Conservation (phyloP, 164 flowering plant genomes). For the Santalum album region DNA sequence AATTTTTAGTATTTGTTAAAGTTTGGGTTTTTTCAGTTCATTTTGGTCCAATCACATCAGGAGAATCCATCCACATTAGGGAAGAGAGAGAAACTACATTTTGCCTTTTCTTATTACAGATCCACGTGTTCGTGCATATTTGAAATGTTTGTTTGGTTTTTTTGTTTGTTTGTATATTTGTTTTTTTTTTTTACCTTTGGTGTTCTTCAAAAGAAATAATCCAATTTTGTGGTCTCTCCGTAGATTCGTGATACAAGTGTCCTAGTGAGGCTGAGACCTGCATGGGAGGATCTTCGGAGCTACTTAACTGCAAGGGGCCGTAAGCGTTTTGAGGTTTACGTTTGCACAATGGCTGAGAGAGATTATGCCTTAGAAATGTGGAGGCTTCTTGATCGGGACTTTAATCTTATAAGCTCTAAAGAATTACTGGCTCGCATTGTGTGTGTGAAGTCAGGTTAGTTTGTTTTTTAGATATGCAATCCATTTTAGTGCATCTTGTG, state of each 20-base stretch:
- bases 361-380: constrained; percentile 99
- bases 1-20: no score
- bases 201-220: no score
- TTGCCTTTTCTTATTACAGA: no score
- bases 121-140: no score
- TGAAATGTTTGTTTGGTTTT: no score
- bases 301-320: constrained; percentile 98
- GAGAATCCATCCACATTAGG: no score
- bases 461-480: not conserved
- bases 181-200: no score
- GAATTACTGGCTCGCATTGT: constrained; percentile 82
- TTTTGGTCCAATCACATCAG: no score
- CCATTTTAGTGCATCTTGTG: no score
- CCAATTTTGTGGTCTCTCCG: constrained; percentile 9
- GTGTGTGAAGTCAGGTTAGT: constrained; percentile 91
- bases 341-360: constrained; percentile 99
- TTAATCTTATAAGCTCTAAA: constrained; percentile 66
- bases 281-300: constrained; percentile 97
- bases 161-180: no score
- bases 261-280: constrained; percentile 98
- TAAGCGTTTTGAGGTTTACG: constrained; percentile 99
- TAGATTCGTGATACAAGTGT: constrained; percentile 99
- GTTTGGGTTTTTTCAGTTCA: no score
- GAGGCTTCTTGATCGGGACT: constrained; percentile 99
- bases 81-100: no score